These are phyloP conservation scores for Penicillium thymicola DNA, from an alignment of 2,329 filamentous ascomycete species.

Conservation along the genomic window DNA sequence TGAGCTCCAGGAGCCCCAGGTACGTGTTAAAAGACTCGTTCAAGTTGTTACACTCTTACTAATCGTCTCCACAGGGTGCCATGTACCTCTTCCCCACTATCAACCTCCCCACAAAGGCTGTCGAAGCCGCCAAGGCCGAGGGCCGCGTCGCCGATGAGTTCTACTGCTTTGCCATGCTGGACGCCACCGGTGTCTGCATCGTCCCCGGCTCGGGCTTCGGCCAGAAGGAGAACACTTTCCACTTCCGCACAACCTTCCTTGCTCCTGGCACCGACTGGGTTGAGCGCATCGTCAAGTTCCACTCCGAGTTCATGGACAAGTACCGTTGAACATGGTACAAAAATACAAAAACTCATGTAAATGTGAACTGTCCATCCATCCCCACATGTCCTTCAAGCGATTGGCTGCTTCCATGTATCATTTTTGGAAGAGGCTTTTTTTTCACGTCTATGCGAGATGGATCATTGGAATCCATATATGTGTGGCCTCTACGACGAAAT, in stretches of 20 bases:
- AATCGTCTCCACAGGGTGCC: constrained; percentile 59
- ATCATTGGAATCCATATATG: not conserved
- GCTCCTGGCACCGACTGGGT: constrained; percentile 97
- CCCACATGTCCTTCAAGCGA: not conserved
- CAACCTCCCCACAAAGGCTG: constrained; percentile 69
- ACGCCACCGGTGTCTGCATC: constrained; percentile 91
- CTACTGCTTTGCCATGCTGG: constrained; percentile 86
- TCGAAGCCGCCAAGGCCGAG: constrained; percentile 70
- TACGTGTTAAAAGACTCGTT: constrained; percentile 32
- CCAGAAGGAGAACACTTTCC: constrained; percentile 83
- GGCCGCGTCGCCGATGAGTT: constrained; percentile 81
- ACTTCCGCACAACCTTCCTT: constrained; percentile 96
- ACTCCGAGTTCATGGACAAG: constrained; percentile 85
- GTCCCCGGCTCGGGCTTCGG: constrained; percentile 92
- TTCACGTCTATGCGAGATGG: not conserved
- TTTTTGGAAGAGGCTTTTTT: not conserved
- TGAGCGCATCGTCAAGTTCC: constrained; percentile 80
- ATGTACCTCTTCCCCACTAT: constrained; percentile 99
- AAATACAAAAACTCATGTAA: not conserved
- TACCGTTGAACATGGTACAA: constrained; percentile 41
- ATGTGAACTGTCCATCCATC: not conserved
- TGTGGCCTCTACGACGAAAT: not conserved
- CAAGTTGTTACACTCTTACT: not conserved
- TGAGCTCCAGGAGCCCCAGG: constrained; percentile 76
- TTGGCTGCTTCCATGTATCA: not conserved